Conservation (phyloP, 176 grass and related monocot species). For the Carex scoparia region DNA sequence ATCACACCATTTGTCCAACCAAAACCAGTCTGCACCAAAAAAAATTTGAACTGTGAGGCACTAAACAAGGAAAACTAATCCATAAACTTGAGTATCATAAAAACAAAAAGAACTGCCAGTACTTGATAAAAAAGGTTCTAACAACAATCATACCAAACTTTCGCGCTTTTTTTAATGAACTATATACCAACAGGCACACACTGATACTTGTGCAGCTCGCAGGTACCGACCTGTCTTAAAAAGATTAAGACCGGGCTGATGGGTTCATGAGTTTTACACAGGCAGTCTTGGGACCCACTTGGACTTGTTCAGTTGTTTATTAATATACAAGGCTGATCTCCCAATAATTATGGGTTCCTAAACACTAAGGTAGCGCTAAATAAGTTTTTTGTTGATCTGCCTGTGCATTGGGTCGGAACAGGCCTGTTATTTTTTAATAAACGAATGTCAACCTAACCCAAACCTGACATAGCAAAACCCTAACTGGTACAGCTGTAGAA, state of each 20-base stretch:
- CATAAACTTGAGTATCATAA: neutral
- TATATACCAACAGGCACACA: no score
- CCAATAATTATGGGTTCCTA: neutral
- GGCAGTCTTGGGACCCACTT: neutral
- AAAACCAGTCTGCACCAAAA: conserved; percentile 78
- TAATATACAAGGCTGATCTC: neutral
- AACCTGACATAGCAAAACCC: neutral
- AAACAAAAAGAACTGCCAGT: conserved; percentile 33
- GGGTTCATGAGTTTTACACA: neutral
- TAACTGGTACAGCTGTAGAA: neutral
- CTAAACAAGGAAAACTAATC: neutral
- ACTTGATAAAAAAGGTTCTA: conserved; percentile 22
- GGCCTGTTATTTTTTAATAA: neutral
- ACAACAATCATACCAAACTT: no score
- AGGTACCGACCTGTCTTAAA: no score
- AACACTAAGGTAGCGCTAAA: neutral
- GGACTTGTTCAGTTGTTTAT: neutral
- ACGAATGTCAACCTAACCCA: neutral
- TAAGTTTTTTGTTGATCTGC: neutral
- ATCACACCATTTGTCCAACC: conserved; percentile 97
- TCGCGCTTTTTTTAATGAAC: no score
- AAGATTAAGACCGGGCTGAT: neutral
- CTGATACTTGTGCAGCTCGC: no score
- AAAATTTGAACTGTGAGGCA: neutral
- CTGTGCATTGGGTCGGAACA: neutral